phyloP scores from a whole-genome alignment of 495 filamentous ascomycete genomes.

The Podospora conica region DNA sequence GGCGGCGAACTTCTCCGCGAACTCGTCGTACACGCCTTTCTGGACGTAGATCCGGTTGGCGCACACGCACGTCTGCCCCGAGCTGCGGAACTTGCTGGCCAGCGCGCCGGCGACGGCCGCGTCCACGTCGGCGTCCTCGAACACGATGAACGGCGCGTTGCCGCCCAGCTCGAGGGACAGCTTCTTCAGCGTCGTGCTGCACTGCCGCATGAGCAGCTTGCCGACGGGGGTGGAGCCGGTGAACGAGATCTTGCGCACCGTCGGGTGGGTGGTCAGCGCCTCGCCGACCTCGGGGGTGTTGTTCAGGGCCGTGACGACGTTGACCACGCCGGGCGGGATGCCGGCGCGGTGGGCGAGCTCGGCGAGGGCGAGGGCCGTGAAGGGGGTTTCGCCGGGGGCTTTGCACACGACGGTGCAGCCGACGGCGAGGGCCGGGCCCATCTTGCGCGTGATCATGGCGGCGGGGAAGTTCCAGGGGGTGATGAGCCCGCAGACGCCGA shows the following conservation, averaged over 20 bases:
- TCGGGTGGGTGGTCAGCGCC: slow-evolving; percentile 61
- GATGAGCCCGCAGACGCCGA: slow-evolving; percentile 91
- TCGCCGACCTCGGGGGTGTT: slow-evolving; percentile 71
- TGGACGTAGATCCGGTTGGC: slow-evolving; percentile 85
- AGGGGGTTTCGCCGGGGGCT: slow-evolving; percentile 78
- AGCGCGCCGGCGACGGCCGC: slow-evolving; percentile 69
- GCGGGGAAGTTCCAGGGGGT: slow-evolving; percentile 97
- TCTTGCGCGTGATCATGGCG: slow-evolving; percentile 88
- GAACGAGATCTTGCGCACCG: slow-evolving; percentile 80
- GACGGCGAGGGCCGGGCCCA: slow-evolving; percentile 69
- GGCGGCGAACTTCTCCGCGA: slow-evolving; percentile 61
- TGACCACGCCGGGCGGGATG: slow-evolving; percentile 78
- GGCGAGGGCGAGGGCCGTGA: slow-evolving; percentile 74
- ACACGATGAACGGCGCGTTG: slow-evolving; percentile 91
- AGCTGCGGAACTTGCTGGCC: slow-evolving; percentile 75
- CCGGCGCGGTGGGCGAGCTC: slow-evolving; percentile 78
- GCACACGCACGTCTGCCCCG: slow-evolving; percentile 87
- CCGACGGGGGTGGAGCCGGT: slow-evolving; percentile 85
- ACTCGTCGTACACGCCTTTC: slow-evolving; percentile 69
- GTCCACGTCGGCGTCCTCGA: slow-evolving; percentile 82
- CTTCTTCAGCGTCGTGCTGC: slow-evolving; percentile 75
- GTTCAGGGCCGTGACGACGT: slow-evolving; percentile 64
- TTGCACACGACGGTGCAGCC: slow-evolving; percentile 81
- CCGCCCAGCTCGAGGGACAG: slow-evolving; percentile 82
- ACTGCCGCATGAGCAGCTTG: slow-evolving; percentile 80